A percentile compares a stretch with the other conserved stretches of the same genome.
These are phyloP conservation scores for Melampsora larici-populina DNA, from an alignment of 1,284 basidiomycete genomes.

Conservation along the genomic window DNA sequence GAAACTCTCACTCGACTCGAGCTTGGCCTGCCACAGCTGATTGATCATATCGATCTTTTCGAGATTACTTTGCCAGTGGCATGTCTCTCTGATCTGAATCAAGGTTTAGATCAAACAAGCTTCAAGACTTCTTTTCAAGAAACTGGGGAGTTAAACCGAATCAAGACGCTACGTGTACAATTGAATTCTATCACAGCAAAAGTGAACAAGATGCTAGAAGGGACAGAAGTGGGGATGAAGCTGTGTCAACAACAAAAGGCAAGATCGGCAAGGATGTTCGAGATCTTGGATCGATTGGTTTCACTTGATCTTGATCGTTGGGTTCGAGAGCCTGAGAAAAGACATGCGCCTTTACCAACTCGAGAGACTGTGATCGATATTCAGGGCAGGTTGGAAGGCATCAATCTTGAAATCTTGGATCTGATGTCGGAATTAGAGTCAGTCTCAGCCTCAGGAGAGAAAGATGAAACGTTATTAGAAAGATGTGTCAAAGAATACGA, in stretches of 20 bases:
- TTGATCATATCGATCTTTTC: not conserved
- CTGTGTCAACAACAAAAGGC: conserved; percentile 9
- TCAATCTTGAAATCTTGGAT: conserved; percentile 7
- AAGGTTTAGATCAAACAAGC: not conserved
- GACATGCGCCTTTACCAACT: conserved; percentile 27
- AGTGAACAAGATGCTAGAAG: not conserved
- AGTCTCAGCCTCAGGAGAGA: not conserved
- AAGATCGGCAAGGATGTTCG: not conserved
- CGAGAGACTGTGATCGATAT: not conserved
- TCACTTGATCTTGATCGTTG: conserved; percentile 24
- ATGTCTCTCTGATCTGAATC: conserved; percentile 1
- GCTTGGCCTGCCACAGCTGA: not conserved
- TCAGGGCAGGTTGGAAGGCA: not conserved
- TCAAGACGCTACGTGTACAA: not conserved
- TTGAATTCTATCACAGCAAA: conserved; percentile 9
- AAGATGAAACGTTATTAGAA: conserved; percentile 4
- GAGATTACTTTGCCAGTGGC: conserved; percentile 11
- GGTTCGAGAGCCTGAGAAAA: conserved; percentile 1
- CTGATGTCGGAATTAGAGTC: not conserved
- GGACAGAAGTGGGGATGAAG: not conserved
- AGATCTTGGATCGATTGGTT: conserved; percentile 11
- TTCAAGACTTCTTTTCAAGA: not conserved
- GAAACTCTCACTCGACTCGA: not conserved
- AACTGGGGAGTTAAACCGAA: not conserved
- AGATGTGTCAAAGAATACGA: not conserved